phyloP scores from a whole-genome alignment of 2,329 filamentous ascomycete genomes.

The Paecilomyces variotii region DNA sequence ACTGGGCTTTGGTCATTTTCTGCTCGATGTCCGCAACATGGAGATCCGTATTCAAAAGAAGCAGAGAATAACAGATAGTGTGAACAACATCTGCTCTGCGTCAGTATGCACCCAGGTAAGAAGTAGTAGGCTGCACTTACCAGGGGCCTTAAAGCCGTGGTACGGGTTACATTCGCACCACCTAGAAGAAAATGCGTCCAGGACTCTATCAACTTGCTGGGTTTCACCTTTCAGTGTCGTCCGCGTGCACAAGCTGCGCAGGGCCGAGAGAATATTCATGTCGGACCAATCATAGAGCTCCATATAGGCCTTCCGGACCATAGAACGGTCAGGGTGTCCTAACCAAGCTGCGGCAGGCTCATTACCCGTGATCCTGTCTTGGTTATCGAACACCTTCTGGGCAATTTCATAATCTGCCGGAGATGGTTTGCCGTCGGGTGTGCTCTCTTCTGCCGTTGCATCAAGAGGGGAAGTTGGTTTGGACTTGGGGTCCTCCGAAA shows the following conservation, averaged over 20 bases:
- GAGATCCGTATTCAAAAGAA: constrained; percentile 91
- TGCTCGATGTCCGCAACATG: constrained; percentile 91
- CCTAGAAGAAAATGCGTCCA: constrained; percentile 78
- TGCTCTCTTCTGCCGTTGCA: constrained; percentile 10
- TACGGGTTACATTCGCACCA: constrained; percentile 92
- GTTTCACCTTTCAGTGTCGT: constrained; percentile 84
- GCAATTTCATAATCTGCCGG: constrained; percentile 71
- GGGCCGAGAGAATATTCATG: constrained; percentile 67
- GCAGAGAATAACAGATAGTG: constrained; percentile 92
- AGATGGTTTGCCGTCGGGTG: constrained; percentile 28
- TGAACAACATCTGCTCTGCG: constrained; percentile 71
- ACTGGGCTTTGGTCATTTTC: constrained; percentile 92
- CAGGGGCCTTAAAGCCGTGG: constrained; percentile 83
- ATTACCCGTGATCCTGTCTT: constrained; percentile 69
- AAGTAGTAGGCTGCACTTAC: constrained; percentile 43
- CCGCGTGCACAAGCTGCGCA: constrained; percentile 73
- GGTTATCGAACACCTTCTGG: constrained; percentile 71
- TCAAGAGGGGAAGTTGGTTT: constrained; percentile 3
- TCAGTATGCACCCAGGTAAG: constrained; percentile 20
- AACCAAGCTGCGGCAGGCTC: constrained; percentile 80
- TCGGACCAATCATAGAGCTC: constrained; percentile 79
- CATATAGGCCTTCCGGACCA: constrained; percentile 73
- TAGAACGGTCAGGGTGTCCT: constrained; percentile 52
- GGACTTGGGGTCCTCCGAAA: constrained; percentile 19
- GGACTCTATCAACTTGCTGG: constrained; percentile 90